These are phyloP conservation scores for Azolla pinnata DNA, from an alignment of 75 land plant species.

Conservation along the genomic window DNA sequence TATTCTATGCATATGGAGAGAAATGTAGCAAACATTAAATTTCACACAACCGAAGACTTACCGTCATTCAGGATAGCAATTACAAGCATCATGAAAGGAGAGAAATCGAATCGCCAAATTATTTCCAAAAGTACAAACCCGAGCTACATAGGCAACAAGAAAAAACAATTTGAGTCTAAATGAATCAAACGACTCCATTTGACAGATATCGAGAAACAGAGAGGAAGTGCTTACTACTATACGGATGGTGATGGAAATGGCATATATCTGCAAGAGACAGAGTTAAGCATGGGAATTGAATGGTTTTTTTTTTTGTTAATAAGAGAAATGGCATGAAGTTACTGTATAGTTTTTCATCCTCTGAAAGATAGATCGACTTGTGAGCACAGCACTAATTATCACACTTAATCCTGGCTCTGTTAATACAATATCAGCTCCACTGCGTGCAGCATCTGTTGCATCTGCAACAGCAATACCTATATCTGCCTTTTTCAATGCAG, in stretches of 20 bases:
- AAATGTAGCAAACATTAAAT: no score
- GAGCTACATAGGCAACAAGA: no score
- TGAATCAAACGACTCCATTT: no score
- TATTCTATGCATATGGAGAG: no score
- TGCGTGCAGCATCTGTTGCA: constrained; percentile 80
- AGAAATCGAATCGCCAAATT: no score
- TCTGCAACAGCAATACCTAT: constrained; percentile 89
- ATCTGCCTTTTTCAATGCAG: constrained; percentile 80
- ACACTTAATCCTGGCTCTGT: constrained; percentile 84
- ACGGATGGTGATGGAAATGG: constrained; percentile 63
- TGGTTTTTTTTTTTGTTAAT: neutral
- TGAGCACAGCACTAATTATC: constrained; percentile 73
- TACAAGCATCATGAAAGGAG: no score
- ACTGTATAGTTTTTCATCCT: constrained; percentile 88
- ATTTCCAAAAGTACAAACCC: no score
- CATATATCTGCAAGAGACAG: constrained; percentile 43
- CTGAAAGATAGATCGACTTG: constrained; percentile 75
- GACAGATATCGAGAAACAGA: no score
- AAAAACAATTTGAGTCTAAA: no score
- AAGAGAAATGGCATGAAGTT: no score
- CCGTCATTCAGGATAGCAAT: no score
- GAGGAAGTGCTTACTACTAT: constrained; percentile 49
- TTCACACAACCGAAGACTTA: no score
- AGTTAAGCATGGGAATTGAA: neutral
- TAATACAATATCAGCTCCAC: constrained; percentile 79